Base-by-base conservation (phyloP, 306 rosid genomes). In the Boehmeria nivea region DNA sequence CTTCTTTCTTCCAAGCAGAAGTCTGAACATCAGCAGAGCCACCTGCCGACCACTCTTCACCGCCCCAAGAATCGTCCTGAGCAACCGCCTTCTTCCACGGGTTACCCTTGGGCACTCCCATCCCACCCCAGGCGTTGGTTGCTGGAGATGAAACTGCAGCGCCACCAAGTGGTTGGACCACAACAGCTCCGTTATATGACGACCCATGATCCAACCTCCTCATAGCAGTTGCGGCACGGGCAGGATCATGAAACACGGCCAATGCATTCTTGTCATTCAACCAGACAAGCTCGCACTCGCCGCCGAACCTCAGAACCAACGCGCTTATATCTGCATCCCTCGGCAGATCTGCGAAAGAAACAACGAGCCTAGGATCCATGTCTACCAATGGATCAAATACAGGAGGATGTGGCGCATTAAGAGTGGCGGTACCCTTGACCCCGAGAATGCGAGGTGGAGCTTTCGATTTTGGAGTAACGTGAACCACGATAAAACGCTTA, bases 221-320 rank as follows among this genome's bases (percentile, higher is more conserved):
- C 95, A 86, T 81, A 3, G 97, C 97, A 39, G 97, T 89, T 40
- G 94, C 97, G 6, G 97, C 95, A 62, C 97, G 78, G 22, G 84
- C 94, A 57, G 97, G 94, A 78, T 89, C 97, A 2, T 73, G 69
- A 46, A 89, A 89, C 23, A 89, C 86, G 20, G 97, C 95, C 76
- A 89, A 52, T 7, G 97, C 97, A 50, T 89, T 89, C 79, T 80
- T 89, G 76, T 89, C 97, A 13, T 89, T 89, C 86, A 89, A 66
- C 97, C 97, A 89, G 12, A 79, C 94, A 21, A 89, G 81, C 79
- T 89, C 97, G 26, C 97, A 89, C 46, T 89, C 97, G 8, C 97
- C 97, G 0, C 97, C 97, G 54, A 89, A 86, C 61, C 97, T 75
- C 79, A 89, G 63, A 9, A 89, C 97, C 79, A 89, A 55, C 12